These are phyloP conservation scores for Alternaria viburni DNA, from an alignment of 2,329 filamentous ascomycete genomes.

Conservation along the genomic window DNA sequence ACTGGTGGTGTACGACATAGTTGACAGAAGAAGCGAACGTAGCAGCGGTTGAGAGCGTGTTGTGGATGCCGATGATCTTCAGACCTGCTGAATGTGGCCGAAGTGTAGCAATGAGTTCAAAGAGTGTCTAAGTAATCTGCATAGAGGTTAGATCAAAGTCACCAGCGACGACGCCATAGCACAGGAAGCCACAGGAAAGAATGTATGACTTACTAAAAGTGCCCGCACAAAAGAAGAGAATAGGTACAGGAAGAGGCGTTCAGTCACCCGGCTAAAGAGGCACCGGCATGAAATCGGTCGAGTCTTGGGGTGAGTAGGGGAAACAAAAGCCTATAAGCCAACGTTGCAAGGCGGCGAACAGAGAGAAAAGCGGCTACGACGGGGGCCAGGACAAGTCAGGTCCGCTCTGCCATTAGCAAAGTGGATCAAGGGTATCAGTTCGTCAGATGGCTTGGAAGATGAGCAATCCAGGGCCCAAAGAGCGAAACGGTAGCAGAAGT, in stretches of 20 bases:
- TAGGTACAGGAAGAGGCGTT: constrained; percentile 29
- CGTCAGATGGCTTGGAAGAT: constrained; percentile 1
- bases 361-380: constrained; percentile 8
- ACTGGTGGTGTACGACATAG: constrained; percentile 43
- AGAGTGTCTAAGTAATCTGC: constrained; percentile 42
- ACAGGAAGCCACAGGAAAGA: constrained; percentile 7
- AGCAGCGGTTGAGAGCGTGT: constrained; percentile 19
- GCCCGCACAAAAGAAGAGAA: constrained; percentile 49
- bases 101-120: constrained; percentile 30
- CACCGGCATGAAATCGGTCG: constrained; percentile 48
- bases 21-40: constrained; percentile 17
- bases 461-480: constrained; percentile 19
- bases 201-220: constrained; percentile 43
- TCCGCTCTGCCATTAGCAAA: constrained; percentile 36
- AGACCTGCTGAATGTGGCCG: constrained; percentile 50
- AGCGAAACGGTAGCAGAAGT: constrained; percentile 43
- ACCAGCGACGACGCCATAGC: constrained; percentile 14
- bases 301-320: constrained; percentile 35
- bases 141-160: constrained; percentile 21
- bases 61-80: constrained; percentile 42
- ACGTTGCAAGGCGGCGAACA: constrained; percentile 20
- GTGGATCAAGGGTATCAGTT: constrained; percentile 29
- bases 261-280: constrained; percentile 46
- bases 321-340: constrained; percentile 50
- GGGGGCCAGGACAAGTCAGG: constrained; percentile 27